A percentile compares a stretch with the other conserved stretches of the same genome.
Conservation (phyloP, 768 basidiomycete species). For the Lactarius trivialis region DNA sequence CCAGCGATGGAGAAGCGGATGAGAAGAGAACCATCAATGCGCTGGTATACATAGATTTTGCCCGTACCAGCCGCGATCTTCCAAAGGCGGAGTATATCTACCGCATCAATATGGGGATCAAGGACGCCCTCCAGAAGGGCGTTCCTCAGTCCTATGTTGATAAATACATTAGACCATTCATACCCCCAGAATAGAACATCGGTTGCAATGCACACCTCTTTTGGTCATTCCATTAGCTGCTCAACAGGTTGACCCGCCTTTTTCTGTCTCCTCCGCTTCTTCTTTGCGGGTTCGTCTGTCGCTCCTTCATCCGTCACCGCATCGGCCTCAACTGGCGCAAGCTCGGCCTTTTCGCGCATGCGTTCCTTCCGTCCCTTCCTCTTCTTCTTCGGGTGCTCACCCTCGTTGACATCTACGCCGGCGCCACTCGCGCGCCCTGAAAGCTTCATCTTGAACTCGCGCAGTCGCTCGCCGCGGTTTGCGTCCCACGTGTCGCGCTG, state of each 20-base stretch:
- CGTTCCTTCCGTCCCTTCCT: constrained; percentile 68
- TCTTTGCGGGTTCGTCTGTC: constrained; percentile 29
- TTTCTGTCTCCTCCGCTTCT: constrained; percentile 38
- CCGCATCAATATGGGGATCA: constrained; percentile 13
- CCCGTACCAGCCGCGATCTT: neutral
- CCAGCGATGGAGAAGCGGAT: neutral
- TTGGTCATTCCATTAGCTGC: neutral
- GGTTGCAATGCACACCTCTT: neutral
- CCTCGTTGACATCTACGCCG: constrained; percentile 12
- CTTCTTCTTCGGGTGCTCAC: constrained; percentile 36
- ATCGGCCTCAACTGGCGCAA: constrained; percentile 24
- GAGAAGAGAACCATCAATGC: neutral
- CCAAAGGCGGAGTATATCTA: constrained; percentile 19
- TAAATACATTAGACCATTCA: constrained; percentile 17
- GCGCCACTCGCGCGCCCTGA: constrained; percentile 33
- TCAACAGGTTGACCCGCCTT: constrained; percentile 24
- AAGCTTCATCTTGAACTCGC: constrained; percentile 65
- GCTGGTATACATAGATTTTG: constrained; percentile 12
- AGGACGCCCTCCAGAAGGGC: constrained; percentile 10
- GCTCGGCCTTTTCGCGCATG: constrained; percentile 40
- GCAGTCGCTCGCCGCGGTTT: constrained; percentile 54
- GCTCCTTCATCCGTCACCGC: constrained; percentile 17
- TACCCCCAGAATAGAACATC: constrained; percentile 3
- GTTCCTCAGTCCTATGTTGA: constrained; percentile 12
- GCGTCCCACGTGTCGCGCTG: constrained; percentile 56